These are phyloP conservation scores for Lichtheimia ramosa DNA, from an alignment of 371 early-diverging fungal species.

Conservation along the genomic window DNA sequence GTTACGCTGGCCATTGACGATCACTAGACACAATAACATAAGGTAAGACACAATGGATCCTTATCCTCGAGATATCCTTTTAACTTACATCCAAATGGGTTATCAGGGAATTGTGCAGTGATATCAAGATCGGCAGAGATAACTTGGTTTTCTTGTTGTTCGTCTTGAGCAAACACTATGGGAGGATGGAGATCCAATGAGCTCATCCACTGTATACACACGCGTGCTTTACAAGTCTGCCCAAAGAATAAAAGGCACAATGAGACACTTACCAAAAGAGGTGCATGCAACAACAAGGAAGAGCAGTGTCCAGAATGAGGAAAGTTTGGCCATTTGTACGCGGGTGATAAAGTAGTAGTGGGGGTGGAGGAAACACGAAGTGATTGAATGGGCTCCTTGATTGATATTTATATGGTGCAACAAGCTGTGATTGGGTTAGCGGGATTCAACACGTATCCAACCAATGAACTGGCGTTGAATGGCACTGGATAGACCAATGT, in stretches of 20 bases:
- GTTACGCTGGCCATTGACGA: slow-evolving; percentile 51
- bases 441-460: too few relatives aligned
- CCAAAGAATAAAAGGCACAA: too few relatives aligned
- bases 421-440: too few relatives aligned
- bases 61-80: neutral
- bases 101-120: slow-evolving; percentile 47
- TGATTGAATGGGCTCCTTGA: too few relatives aligned
- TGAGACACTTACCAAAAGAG: slow-evolving; percentile 3
- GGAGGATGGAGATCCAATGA: too few relatives aligned
- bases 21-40: slow-evolving; percentile 21
- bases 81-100: slow-evolving; percentile 49
- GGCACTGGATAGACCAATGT: too few relatives aligned
- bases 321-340: slow-evolving; percentile 1
- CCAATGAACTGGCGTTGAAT: too few relatives aligned
- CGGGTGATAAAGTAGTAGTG: neutral
- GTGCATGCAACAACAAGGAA: slow-evolving; percentile 3
- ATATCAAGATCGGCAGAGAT: slow-evolving; percentile 32
- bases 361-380: slow-evolving; percentile 1
- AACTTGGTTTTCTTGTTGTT: slow-evolving; percentile 1
- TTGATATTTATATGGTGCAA: too few relatives aligned
- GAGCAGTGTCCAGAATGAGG: slow-evolving; percentile 6
- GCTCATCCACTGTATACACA: too few relatives aligned
- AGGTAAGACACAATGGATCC: neutral
- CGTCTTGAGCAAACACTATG: slow-evolving; percentile 32
- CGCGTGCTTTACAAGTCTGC: too few relatives aligned